These are phyloP conservation scores for Mycena olivaceomarginata DNA, from an alignment of 768 basidiomycete genomes.

Conservation along the genomic window DNA sequence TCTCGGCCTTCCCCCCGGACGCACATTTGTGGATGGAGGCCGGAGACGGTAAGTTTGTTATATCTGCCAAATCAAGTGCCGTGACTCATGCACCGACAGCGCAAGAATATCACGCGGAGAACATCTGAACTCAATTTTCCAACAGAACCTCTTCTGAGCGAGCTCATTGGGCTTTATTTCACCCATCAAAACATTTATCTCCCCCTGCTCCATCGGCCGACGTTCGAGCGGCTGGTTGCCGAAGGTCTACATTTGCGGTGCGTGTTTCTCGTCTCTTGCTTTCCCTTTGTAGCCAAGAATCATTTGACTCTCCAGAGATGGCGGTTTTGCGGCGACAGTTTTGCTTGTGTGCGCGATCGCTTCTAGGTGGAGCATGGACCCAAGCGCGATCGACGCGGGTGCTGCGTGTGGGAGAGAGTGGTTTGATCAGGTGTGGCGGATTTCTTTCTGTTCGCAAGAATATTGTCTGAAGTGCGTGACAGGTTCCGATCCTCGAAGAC, in stretches of 20 bases:
- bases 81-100: no score
- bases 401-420: slow-evolving; percentile 78
- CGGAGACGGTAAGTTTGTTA: not conserved
- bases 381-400: slow-evolving; percentile 59
- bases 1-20: not conserved
- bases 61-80: not conserved
- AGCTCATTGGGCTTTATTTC: slow-evolving; percentile 84
- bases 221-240: slow-evolving; percentile 73
- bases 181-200: slow-evolving; percentile 68
- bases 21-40: slow-evolving; percentile 3
- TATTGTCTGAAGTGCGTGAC: not conserved
- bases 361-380: slow-evolving; percentile 65
- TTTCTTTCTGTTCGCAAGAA: not conserved
- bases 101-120: not conserved
- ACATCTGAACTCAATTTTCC: slow-evolving; percentile 62
- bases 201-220: slow-evolving; percentile 84
- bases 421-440: slow-evolving; percentile 72
- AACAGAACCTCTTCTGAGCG: slow-evolving; percentile 66
- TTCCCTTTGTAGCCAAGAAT: not conserved
- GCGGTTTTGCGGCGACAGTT: not conserved
- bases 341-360: not conserved
- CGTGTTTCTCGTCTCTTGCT: not conserved
- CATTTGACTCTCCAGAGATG: not conserved
- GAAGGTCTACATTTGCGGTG: slow-evolving; percentile 67
- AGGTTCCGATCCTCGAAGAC: slow-evolving; percentile 72